These are phyloP conservation scores for Hemerocallis citrina DNA, from an alignment of 106 monocot species.

Conservation along the genomic window DNA sequence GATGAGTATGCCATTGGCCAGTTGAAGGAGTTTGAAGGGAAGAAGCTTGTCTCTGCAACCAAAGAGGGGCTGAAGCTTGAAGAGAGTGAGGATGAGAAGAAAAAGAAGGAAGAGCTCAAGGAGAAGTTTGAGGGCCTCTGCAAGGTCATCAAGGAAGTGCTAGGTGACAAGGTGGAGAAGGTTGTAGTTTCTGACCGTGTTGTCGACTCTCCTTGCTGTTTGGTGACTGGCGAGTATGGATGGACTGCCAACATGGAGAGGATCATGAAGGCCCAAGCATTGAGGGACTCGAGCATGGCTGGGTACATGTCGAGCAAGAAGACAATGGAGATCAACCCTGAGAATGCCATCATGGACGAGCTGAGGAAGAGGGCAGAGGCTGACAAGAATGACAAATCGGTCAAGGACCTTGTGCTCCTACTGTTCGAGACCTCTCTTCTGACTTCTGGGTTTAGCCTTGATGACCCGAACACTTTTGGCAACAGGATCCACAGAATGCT, in stretches of 20 bases:
- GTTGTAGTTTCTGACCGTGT: slow-evolving; percentile 71
- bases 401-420: slow-evolving; percentile 58
- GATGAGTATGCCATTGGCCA: slow-evolving; percentile 76
- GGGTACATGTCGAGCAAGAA: slow-evolving; percentile 81
- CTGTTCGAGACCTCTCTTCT: slow-evolving; percentile 60
- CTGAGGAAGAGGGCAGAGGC: slow-evolving; percentile 56
- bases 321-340: slow-evolving; percentile 82
- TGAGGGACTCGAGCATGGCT: slow-evolving; percentile 72
- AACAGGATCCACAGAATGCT: slow-evolving; percentile 77
- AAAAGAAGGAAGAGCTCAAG: slow-evolving; percentile 49
- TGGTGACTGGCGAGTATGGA: slow-evolving; percentile 71
- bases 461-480: slow-evolving; percentile 75
- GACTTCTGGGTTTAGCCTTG: slow-evolving; percentile 67
- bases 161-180: slow-evolving; percentile 77
- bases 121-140: slow-evolving; percentile 73
- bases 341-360: slow-evolving; percentile 80
- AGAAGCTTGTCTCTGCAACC: slow-evolving; percentile 69
- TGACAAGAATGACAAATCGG: slow-evolving; percentile 78
- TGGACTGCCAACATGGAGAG: slow-evolving; percentile 90
- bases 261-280: slow-evolving; percentile 74
- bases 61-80: slow-evolving; percentile 71
- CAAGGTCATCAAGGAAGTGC: slow-evolving; percentile 76
- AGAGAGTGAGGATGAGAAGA: slow-evolving; percentile 73
- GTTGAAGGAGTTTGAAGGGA: slow-evolving; percentile 74
- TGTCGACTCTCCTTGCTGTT: slow-evolving; percentile 71